Conservation (phyloP, 306 rosid genomes). For the Potentilla sterilis region DNA sequence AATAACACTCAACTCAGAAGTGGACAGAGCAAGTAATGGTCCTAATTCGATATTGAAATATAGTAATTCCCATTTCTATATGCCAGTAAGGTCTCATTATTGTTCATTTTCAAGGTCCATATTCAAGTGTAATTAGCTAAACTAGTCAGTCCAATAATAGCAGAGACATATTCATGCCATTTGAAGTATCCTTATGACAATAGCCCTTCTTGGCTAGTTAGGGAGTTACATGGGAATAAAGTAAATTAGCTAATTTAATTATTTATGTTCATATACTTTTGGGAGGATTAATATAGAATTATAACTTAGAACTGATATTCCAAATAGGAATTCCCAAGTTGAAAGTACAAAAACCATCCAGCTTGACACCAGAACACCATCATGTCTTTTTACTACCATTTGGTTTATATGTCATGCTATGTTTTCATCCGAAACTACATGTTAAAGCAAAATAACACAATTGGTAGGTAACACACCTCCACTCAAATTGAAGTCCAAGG, state of each 20-base stretch:
- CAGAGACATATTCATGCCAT: not conserved
- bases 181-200: not conserved
- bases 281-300: not conserved
- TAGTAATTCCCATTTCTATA: not conserved
- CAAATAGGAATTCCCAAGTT: slow-evolving; percentile 2
- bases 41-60: not conserved
- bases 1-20: not conserved
- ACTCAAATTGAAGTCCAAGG: slow-evolving; percentile 86
- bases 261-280: not conserved
- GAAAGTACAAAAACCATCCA: not conserved
- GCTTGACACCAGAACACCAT: not conserved
- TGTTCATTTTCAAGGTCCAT: not conserved
- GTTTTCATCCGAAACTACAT: slow-evolving; percentile 23
- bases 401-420: not conserved
- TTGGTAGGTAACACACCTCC: slow-evolving; percentile 63
- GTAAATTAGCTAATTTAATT: not conserved
- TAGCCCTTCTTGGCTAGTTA: not conserved
- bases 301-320: not conserved
- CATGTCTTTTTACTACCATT: not conserved
- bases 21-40: not conserved
- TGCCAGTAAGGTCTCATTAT: not conserved
- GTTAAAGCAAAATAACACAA: slow-evolving; percentile 20
- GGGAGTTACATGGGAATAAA: not conserved
- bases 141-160: not conserved
- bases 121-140: not conserved